Evolutionary conservation across 257 asterid genomes (phyloP).

Genomic region (Forsythia suspensa): DNA sequence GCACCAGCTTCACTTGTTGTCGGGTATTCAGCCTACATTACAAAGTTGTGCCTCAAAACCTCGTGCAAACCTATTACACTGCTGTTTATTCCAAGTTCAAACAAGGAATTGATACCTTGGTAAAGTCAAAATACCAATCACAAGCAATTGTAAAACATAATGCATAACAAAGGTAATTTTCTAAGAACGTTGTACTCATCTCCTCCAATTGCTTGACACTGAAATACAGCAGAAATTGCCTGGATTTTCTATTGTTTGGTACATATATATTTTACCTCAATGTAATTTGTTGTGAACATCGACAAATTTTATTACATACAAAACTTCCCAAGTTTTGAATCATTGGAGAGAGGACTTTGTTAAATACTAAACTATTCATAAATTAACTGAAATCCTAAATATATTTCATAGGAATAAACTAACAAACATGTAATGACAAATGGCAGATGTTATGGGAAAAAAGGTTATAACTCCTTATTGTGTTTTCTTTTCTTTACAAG

Average conservation of each 20-base stretch:
- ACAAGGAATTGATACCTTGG: slow-evolving; percentile 4
- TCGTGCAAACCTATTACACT: slow-evolving; percentile 10
- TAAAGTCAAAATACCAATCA: not conserved
- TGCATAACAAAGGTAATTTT: not conserved
- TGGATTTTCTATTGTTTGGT: slow-evolving; percentile 13
- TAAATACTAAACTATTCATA: slow-evolving; percentile 17
- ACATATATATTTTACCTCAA: slow-evolving; percentile 5
- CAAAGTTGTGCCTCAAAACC: not conserved
- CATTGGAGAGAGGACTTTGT: slow-evolving; percentile 8
- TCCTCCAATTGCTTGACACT: not conserved
- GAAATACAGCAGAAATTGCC: slow-evolving; percentile 16
- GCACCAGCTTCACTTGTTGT: not conserved
- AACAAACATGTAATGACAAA: slow-evolving; percentile 43
- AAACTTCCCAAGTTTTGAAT: not conserved
- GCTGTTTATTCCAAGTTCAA: slow-evolving; percentile 18
- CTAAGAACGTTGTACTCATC: slow-evolving; percentile 29
- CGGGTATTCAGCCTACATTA: not conserved
- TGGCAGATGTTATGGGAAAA: slow-evolving; percentile 18
- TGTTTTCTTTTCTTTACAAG: slow-evolving; percentile 10
- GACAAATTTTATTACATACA: slow-evolving; percentile 19
- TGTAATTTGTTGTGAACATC: slow-evolving; percentile 32
- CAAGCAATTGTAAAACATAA: not conserved
- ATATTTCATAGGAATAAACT: slow-evolving; percentile 16
- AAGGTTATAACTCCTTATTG: slow-evolving; percentile 21
- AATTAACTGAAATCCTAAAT: not conserved